Conservation (phyloP, 108 stramenopile genomes). For the Schizochytrium sp. region DNA sequence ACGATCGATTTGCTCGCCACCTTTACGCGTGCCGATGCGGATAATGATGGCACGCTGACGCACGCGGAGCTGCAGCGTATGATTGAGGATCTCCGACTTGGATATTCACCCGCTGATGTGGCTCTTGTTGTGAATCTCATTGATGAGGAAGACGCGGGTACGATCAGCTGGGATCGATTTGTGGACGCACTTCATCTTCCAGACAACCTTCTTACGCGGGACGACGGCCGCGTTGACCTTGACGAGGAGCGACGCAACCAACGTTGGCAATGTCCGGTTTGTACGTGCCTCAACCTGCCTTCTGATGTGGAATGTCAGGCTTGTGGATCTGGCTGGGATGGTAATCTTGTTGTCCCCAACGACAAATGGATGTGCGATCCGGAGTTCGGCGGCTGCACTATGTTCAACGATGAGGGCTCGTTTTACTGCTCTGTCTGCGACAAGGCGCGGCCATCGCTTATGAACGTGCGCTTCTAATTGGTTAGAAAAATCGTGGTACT, state of each 20-base stretch:
- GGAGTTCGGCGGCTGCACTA: not conserved
- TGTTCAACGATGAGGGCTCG: not conserved
- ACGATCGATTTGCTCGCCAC: not conserved
- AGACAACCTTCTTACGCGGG: not conserved
- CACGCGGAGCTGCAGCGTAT: not conserved
- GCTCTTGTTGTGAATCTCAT: not conserved
- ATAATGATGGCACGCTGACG: not conserved
- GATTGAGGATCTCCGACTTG: not conserved
- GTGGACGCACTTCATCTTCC: not conserved
- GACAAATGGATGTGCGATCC: constrained; percentile 19
- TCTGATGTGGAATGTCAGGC: not conserved
- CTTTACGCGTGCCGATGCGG: not conserved
- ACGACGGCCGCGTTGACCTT: not conserved
- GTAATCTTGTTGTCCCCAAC: not conserved
- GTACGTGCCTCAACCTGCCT: not conserved
- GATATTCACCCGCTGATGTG: not conserved
- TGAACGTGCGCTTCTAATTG: not conserved
- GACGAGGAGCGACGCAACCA: not conserved
- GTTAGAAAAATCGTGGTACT: too few relatives aligned
- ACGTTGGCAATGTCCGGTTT: not conserved
- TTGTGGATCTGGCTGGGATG: not conserved
- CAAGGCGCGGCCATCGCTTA: not conserved
- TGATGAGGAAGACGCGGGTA: not conserved
- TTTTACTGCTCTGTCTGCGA: not conserved
- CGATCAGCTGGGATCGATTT: not conserved